Base-by-base conservation (phyloP, 106 monocot species). In the Allium sativum region DNA sequence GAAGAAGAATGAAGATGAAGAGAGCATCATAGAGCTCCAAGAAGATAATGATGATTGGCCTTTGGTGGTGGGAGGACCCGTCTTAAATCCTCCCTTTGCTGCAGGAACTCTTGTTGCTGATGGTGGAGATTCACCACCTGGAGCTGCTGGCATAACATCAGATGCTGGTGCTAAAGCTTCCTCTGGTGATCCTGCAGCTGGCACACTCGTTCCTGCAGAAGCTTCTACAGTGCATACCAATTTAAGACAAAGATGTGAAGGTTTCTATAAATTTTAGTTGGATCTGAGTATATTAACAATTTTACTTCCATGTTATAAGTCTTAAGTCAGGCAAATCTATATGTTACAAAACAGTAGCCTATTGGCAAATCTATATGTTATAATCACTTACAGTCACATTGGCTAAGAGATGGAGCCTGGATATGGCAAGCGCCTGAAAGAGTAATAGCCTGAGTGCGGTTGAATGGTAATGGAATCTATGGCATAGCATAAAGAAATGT, bases 391-490 rank as follows among this genome's bases (percentile, higher is more conserved):
- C 70, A 57, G 21, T 66, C 59, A 59, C 76, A 76, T 17, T 76
- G 43, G 48, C 48, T 50, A 50, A 50, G 48, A 15, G 48, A 7
- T 50, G 48, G 48, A 51, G 76, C 63, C 58, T 65, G 21, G 50
- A 76, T 58, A 15, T 76, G 70, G 48, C 76, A 76, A 10, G 56
- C 63, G 7, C 51, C 58, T 4, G 76, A 70, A 21, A 71, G 44
- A 18, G 42, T 59, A 9, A 76, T 56, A 11, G 76, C 76, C 51
- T 66, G 57, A 18, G 70, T 71, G 47, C 56, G 53, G 62, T 68
- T 68, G 31, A 74, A 1, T 9, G 21, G 44, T 17, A 56, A 16
- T 7, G 61, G 68, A 6, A 74, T 61, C 8, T 53, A 40, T 44
- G 47, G 8, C 22, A 21, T 48, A 7, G 46, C 45, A 9, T 50